phyloP scores from a whole-genome alignment of 345 rosid species.

The Brassica carinata region DNA sequence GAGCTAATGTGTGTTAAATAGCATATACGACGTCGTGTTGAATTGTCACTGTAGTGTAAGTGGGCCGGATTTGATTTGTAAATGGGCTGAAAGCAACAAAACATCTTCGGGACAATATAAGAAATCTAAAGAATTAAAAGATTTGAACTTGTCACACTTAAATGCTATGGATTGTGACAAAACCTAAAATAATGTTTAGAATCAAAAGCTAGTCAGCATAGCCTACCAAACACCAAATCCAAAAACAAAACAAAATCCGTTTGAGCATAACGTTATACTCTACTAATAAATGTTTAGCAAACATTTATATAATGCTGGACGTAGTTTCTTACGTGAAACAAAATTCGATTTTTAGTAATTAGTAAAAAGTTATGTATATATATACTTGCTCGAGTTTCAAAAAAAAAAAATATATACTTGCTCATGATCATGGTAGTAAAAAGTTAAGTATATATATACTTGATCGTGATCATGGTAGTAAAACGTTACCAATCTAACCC shows the following conservation, averaged over 20 bases:
- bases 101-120: neutral
- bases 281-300: neutral
- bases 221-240: neutral
- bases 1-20: too few relatives aligned
- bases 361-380: too few relatives aligned
- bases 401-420: too few relatives aligned
- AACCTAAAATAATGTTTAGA: neutral
- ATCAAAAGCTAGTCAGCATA: neutral
- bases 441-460: too few relatives aligned
- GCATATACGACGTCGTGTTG: neutral
- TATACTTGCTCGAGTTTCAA: too few relatives aligned
- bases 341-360: neutral
- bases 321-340: neutral
- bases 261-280: neutral
- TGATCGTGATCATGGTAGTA: neutral
- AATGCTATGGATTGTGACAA: neutral
- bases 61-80: neutral
- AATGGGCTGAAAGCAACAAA: neutral
- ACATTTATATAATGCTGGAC: neutral
- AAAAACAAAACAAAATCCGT: neutral
- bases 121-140: neutral
- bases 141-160: neutral
- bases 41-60: neutral
- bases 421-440: neutral
- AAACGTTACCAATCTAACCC: neutral